Evolutionary conservation across 106 monocot species (phyloP).

Genomic region (Apostasia ramifera): DNA sequence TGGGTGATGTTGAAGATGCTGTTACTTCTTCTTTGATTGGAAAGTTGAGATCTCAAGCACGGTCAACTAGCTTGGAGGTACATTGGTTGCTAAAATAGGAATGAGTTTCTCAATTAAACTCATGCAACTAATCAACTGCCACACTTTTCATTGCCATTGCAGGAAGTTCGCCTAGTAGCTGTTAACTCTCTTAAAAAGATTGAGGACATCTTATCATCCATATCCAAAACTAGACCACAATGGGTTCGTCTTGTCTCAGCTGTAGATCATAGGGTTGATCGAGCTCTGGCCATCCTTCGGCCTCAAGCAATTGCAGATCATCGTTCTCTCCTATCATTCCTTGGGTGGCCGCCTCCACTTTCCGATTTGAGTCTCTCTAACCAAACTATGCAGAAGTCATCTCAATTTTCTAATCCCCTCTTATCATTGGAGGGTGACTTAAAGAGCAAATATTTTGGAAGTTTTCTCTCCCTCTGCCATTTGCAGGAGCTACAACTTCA

Average conservation of each 20-base stretch:
- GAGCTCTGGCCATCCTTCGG: conserved; percentile 69
- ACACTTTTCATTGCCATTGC: conserved; percentile 1
- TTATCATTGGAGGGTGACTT: conserved; percentile 62
- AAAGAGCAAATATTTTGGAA: conserved; percentile 60
- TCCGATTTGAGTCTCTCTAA: conserved; percentile 28
- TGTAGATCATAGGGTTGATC: conserved; percentile 83
- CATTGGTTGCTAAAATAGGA: not conserved
- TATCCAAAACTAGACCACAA: conserved; percentile 52
- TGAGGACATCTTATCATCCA: conserved; percentile 57
- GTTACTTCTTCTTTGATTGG: conserved; percentile 70
- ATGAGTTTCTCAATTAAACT: not conserved
- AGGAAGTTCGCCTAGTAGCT: conserved; percentile 48
- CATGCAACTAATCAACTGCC: not conserved
- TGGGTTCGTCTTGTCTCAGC: conserved; percentile 72
- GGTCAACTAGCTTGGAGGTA: conserved; percentile 54
- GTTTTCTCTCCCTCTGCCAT: conserved; percentile 78
- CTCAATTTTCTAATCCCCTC: conserved; percentile 53
- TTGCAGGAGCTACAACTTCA: conserved; percentile 85
- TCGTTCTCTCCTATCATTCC: conserved; percentile 65
- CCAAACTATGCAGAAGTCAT: conserved; percentile 9
- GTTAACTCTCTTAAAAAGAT: conserved; percentile 61
- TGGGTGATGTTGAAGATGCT: conserved; percentile 96
- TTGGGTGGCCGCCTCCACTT: conserved; percentile 89
- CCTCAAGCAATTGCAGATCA: conserved; percentile 95
- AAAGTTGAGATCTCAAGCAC: conserved; percentile 45